Evolutionary conservation across 1,284 basidiomycete genomes (phyloP), one percentile per base, ranked within the genome.

Genomic region (Jaminaea rosea): DNA sequence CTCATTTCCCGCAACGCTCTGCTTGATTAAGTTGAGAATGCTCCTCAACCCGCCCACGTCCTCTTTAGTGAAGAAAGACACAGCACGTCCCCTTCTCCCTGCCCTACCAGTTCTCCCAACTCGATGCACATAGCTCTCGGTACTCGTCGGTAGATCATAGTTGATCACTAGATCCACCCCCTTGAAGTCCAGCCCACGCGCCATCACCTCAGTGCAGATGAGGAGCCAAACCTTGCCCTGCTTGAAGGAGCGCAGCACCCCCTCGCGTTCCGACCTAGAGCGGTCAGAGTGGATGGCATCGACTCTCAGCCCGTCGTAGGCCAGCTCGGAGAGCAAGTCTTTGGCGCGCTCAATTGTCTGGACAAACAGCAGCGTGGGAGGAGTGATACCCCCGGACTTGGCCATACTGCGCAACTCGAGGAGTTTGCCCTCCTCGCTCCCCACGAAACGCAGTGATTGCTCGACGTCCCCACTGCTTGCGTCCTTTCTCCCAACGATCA

Each of bases 101-200:
- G 92, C 92, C 53, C 93, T 83, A 17, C 93, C 93, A 1, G 93
- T 97, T 53, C 94, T 85, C 81, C 88, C 93, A 53, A 98, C 94
- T 24, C 93, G 81, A 76, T 98, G 93, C 28, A 98, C 83, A 70
- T 98, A 98, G 65, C 85, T 88, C 74, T 94, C 90, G 2, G 93
- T 85, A 15, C 50, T 62, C 51, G 72, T 70, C 1, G 72, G 65
- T 26, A 70, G 63, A 19, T 64, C 62, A 69, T 91, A 96, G 75
- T 96, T 98, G 73, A 98, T 86, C 10, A 98, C 92, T 63, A 96
- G 84, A 58, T 86, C 80, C 39, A 98, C 85, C 11, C 91, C 91
- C 73, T 88, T 87, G 78, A 98, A 97, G 73, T 98, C 93, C 83
- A 98, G 92, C 3, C 93, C 94, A 60, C 94, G 81, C 10, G 89